A percentile compares a stretch with the other conserved stretches of the same genome.
These are phyloP conservation scores for Fraxinus dipetala DNA, from an alignment of 305 asterid genomes.

Conservation along the genomic window DNA sequence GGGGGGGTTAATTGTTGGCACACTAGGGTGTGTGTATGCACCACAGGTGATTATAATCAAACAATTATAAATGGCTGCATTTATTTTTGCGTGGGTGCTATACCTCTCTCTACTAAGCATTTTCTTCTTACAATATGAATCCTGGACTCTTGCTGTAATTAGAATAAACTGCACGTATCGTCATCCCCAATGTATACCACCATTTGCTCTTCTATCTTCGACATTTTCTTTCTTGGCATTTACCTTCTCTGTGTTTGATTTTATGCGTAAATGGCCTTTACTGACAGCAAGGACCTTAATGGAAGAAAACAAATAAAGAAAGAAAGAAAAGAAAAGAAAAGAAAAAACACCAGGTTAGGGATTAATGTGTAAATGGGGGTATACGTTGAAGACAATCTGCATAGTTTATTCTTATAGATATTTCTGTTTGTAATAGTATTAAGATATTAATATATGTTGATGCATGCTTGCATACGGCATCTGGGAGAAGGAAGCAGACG, in stretches of 20 bases:
- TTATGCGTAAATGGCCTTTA: not conserved
- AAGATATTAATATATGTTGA: not conserved
- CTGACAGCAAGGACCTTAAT: not conserved
- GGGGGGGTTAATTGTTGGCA: slow-evolving; percentile 82
- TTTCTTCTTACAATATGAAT: slow-evolving; percentile 8
- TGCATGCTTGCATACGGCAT: slow-evolving; percentile 14
- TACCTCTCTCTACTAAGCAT: not conserved
- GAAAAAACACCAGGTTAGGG: not conserved
- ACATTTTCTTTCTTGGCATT: not conserved
- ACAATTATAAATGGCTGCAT: not conserved
- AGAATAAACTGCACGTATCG: not conserved
- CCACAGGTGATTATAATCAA: slow-evolving; percentile 65
- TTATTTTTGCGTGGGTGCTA: slow-evolving; percentile 13
- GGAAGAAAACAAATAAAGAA: not conserved
- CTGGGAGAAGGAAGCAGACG: slow-evolving; percentile 7
- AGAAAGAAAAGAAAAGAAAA: not conserved
- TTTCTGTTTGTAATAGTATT: not conserved
- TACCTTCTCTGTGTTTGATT: not conserved
- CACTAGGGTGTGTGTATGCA: slow-evolving; percentile 83
- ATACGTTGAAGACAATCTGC: not conserved
- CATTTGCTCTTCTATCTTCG: not conserved
- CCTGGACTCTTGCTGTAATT: not conserved
- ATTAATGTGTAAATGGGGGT: not conserved
- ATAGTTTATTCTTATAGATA: not conserved
- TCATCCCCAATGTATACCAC: not conserved